Base-by-base conservation (phyloP, 805 yeast species). In the Cyberlindnera veronae region DNA sequence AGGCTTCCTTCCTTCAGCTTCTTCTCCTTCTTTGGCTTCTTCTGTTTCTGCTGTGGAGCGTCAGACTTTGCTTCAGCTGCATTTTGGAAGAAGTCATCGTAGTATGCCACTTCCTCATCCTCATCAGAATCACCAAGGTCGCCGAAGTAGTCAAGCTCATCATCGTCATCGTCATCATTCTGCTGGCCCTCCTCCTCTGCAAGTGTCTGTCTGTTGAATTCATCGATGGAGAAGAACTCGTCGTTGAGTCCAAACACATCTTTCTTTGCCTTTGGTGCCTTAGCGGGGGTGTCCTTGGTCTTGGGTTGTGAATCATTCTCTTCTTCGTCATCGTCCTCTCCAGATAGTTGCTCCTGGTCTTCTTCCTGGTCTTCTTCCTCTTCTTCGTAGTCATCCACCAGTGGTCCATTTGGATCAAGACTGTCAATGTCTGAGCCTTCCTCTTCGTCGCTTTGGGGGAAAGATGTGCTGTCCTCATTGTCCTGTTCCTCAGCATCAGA, bases 151-250 rank as follows among this genome's bases (percentile, higher is more conserved):
- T 75, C 79, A 45, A 74, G 60, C 12, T 68, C 72, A 27, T 77
- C 85, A 29, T 69, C 79, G 17, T 69, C 71, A 50, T 74, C 71
- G 23, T 60, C 65, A 24, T 54, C 56, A 10, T 40, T 31, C 12
- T 41, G 35, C 17, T 59, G 61, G 13, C 62, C 64, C 12, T 69
- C 60, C 46, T 84, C 91, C 51, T 78, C 71, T 4, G 75, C 84
- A 30, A 84, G 55, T n/a, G 80, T 77, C 58, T 81, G 88, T 55
- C 73, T 76, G 63, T 84, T 86, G 67, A 85, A 91, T 39, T 84
- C 85, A 49, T 88, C 95, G 30, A 91, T 77, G 44, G 86, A 79
- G 57, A 91, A 91, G 51, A 89, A 82, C 6, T 79, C 86, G 54
- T 87, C 95, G 57, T 90, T 85, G 22, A 90, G 69, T 1, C 89